Evolutionary conservation across 2,329 filamentous ascomycete species (phyloP), one percentile per base, ranked within the genome.

Genomic region (Rasamsonia emersonii): DNA sequence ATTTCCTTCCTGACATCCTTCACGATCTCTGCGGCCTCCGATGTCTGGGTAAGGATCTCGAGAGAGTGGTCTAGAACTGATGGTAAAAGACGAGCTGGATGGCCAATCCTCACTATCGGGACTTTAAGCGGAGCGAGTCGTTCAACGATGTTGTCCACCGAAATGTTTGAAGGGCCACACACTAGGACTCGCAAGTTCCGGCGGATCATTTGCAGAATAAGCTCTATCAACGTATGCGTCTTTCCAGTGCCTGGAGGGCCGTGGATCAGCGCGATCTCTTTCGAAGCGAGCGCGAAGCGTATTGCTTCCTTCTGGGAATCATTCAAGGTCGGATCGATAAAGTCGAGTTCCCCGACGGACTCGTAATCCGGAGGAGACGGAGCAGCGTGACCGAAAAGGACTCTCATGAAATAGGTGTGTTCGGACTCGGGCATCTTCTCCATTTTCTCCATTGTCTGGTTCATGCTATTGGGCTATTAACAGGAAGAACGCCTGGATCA

Each of bases 91-190:
- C 91, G 79, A 1, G 91, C 91, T 0, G 91, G 91, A 57, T 98
- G 91, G 1, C 91, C 91, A 1, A 98, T 74, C 2, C 91, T 81
- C 20, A 96, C 73, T 47, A 96, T 86, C 0, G 86, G 81, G 1
- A 95, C 70, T 49, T 86, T 86, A 56, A 88, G 82, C 0, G 83
- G 77, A 2, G 86, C 77, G 2, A 96, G 72, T 5, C 91, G 78
- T 60, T 98, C 91, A 6, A 95, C 88, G 36, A 98, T 93, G 52
- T 98, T 98, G 70, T 98, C 91, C 1, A 98, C 91, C 0, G 86
- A 91, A 46, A 98, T 88, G 54, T 98, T 98, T 18, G 86, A 94
- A 0, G 91, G 91, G 0, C 89, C 91, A 49, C 91, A 96, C n/a
- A 96, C 89, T 2, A 96, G 70, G 8, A 96, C 68, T 2, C 86